A percentile compares a stretch with the other conserved stretches of the same genome.
phyloP scores from a whole-genome alignment of 2,329 filamentous ascomycete species.

The Calonectria pauciramosa region DNA sequence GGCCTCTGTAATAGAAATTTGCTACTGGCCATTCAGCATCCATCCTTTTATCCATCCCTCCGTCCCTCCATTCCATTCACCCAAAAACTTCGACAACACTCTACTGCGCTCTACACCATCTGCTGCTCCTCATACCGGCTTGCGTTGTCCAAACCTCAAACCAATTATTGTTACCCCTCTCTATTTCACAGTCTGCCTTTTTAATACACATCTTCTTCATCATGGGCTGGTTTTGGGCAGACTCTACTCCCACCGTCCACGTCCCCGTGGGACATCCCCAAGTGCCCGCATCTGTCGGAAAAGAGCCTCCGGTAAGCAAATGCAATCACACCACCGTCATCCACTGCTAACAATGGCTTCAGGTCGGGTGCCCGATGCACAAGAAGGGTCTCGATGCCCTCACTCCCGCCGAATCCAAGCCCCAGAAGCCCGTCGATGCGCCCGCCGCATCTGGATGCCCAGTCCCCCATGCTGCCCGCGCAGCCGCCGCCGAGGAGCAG shows the following conservation, averaged over 20 bases:
- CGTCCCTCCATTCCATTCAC: background rate
- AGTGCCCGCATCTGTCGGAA: constrained; percentile 43
- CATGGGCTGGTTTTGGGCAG: constrained; percentile 78
- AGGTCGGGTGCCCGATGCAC: constrained; percentile 72
- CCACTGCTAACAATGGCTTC: constrained; percentile 37
- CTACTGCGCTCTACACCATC: background rate
- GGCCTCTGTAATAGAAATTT: constrained; percentile 21
- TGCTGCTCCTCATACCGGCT: background rate
- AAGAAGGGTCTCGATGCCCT: constrained; percentile 8
- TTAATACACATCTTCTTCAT: constrained; percentile 17
- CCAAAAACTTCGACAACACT: background rate
- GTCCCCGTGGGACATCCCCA: constrained; percentile 51
- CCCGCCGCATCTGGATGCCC: constrained; percentile 53
- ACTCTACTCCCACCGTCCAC: constrained; percentile 55
- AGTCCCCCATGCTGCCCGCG: constrained; percentile 57
- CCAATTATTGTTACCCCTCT: background rate
- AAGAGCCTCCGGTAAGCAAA: constrained; percentile 50
- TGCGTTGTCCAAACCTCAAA: background rate
- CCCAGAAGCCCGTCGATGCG: constrained; percentile 63
- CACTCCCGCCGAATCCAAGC: background rate
- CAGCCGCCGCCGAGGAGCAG: constrained; percentile 46
- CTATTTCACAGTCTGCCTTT: background rate
- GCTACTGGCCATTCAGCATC: constrained; percentile 10
- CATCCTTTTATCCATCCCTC: constrained; percentile 21
- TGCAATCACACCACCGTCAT: constrained; percentile 2